These are phyloP conservation scores for Dryas octopetala DNA, from an alignment of 306 rosid genomes.

Conservation along the genomic window DNA sequence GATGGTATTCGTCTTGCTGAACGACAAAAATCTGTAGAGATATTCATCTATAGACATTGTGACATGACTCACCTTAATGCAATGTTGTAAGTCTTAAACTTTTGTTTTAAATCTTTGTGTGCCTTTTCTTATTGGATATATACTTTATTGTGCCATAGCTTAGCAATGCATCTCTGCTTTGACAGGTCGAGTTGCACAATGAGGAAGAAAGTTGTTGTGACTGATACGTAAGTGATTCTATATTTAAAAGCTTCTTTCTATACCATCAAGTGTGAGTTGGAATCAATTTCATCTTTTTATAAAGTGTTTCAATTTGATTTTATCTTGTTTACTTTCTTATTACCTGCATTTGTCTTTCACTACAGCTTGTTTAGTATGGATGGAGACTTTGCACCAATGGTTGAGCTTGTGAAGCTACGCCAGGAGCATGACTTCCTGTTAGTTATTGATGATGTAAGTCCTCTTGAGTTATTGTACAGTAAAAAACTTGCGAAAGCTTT, in stretches of 20 bases:
- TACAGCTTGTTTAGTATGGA: conserved; percentile 98
- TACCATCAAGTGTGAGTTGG: neutral
- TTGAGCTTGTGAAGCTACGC: conserved; percentile 72
- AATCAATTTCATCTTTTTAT: conserved; percentile 4
- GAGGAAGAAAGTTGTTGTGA: conserved; percentile 82
- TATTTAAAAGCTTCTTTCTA: conserved; percentile 4
- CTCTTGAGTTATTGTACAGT: neutral
- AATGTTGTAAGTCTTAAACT: conserved; percentile 66
- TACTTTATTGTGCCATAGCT: conserved; percentile 13
- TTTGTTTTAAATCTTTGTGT: conserved; percentile 24
- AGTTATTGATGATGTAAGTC: conserved; percentile 84
- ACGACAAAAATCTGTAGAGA: conserved; percentile 61
- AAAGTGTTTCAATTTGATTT: neutral
- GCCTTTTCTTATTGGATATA: conserved; percentile 9
- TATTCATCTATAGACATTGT: conserved; percentile 82
- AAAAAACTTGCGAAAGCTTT: neutral
- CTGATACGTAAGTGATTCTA: conserved; percentile 67
- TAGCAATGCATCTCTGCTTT: conserved; percentile 24
- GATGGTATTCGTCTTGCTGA: conserved; percentile 94
- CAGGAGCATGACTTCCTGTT: conserved; percentile 73
- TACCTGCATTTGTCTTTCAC: conserved; percentile 4
- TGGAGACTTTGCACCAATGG: conserved; percentile 90
- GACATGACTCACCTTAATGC: conserved; percentile 82
- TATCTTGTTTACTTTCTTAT: conserved; percentile 5
- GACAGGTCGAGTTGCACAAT: conserved; percentile 68